These are phyloP conservation scores for Eucalyptus globulus DNA, from an alignment of 345 rosid species.

Conservation along the genomic window DNA sequence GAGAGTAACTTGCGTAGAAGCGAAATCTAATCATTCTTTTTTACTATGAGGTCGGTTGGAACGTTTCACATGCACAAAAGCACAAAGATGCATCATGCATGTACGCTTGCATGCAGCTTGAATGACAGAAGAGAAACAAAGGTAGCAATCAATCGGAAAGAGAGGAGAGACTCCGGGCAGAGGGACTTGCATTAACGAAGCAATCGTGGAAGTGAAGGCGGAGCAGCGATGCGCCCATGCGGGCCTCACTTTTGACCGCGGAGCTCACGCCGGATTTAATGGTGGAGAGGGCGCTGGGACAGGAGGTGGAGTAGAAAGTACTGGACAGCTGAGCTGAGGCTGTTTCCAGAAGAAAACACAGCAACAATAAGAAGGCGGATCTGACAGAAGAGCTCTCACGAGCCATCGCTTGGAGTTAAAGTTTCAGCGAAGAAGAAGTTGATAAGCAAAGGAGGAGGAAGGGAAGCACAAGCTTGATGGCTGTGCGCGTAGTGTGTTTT, in stretches of 20 bases:
- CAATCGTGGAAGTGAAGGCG: constrained; percentile 63
- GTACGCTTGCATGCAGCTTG: background rate
- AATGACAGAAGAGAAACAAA: background rate
- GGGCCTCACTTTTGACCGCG: constrained; percentile 28
- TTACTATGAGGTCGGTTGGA: background rate
- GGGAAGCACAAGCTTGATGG: background rate
- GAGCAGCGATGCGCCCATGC: constrained; percentile 52
- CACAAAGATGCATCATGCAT: background rate
- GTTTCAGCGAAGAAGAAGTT: background rate
- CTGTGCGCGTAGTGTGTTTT: background rate
- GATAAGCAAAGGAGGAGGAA: background rate
- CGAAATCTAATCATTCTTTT: background rate
- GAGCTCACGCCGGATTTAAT: constrained; percentile 17
- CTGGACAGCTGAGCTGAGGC: constrained; percentile 22
- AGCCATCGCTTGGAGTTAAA: background rate
- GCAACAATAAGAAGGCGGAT: background rate
- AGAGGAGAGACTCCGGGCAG: background rate
- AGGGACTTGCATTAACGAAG: constrained; percentile 36
- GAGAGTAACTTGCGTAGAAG: background rate
- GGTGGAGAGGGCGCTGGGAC: constrained; percentile 22
- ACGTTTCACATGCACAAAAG: background rate
- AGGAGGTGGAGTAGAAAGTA: constrained; percentile 16
- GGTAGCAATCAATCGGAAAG: background rate
- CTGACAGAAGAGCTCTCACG: background rate
- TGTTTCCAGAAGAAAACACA: background rate